These are phyloP conservation scores for Kwoniella pini DNA, from an alignment of 768 basidiomycete genomes.

Conservation along the genomic window DNA sequence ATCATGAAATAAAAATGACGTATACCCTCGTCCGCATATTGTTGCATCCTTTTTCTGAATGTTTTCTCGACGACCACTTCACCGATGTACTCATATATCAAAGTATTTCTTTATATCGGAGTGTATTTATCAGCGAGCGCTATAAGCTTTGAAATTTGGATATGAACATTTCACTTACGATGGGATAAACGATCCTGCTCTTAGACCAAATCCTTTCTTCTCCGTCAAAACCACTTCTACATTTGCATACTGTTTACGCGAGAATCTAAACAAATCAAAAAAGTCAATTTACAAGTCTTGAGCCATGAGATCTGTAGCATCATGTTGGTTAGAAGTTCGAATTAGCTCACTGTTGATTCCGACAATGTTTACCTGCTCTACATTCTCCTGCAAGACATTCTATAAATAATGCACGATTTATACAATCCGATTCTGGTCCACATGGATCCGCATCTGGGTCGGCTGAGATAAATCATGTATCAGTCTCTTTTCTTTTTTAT, in stretches of 20 bases:
- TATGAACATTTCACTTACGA: conserved; percentile 54
- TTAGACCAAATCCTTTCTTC: conserved; percentile 91
- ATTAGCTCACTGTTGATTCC: conserved; percentile 80
- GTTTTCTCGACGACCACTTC: conserved; percentile 85
- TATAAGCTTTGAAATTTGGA: neutral
- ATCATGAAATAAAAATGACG: conserved; percentile 99
- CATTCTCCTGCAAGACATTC: conserved; percentile 93
- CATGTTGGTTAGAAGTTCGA: neutral
- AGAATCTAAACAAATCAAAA: conserved; percentile 65
- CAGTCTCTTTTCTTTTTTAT: conserved; percentile 37
- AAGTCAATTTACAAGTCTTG: neutral
- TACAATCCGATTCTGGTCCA: conserved; percentile 86
- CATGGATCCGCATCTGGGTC: conserved; percentile 68
- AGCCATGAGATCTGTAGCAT: too few species aligned
- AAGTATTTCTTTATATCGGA: conserved; percentile 66
- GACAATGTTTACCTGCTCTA: conserved; percentile 74
- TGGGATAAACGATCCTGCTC: conserved; percentile 62
- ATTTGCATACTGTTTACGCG: conserved; percentile 76
- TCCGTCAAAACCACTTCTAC: conserved; percentile 91
- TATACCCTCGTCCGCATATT: conserved; percentile 89
- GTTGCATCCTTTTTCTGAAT: conserved; percentile 90
- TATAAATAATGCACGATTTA: conserved; percentile 94
- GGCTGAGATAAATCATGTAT: conserved; percentile 56
- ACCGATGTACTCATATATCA: conserved; percentile 97
- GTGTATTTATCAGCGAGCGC: conserved; percentile 14